phyloP scores from a whole-genome alignment of 1,284 basidiomycete genomes.

The Moesziomyces sp. region DNA sequence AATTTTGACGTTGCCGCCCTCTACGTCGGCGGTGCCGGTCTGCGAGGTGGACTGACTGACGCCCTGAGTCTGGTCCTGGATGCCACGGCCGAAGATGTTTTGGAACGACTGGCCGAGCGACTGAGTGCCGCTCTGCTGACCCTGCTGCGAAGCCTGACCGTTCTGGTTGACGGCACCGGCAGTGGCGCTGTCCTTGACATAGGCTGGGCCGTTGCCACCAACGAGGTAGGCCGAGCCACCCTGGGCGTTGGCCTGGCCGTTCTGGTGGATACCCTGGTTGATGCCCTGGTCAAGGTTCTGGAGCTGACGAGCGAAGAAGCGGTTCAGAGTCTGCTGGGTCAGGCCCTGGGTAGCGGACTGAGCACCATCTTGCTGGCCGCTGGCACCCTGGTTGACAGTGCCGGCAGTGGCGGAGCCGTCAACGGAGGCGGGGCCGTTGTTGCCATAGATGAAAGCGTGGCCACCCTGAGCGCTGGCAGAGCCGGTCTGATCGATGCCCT shows the following conservation, averaged over 20 bases:
- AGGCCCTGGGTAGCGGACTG: slow-evolving; percentile 37
- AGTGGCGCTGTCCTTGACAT: slow-evolving; percentile 24
- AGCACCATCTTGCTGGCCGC: slow-evolving; percentile 20
- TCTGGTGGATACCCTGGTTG: slow-evolving; percentile 35
- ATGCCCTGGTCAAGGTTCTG: slow-evolving; percentile 33
- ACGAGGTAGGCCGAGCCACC: slow-evolving; percentile 32
- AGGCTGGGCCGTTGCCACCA: slow-evolving; percentile 21
- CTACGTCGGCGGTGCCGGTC: slow-evolving; percentile 24
- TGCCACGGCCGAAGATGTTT: slow-evolving; percentile 28
- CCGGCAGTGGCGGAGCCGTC: slow-evolving; percentile 27
- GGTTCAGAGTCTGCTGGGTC: slow-evolving; percentile 20
- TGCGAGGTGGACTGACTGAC: slow-evolving; percentile 26
- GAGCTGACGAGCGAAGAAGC: slow-evolving; percentile 24
- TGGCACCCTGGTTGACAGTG: slow-evolving; percentile 22
- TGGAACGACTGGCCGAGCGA: slow-evolving; percentile 15
- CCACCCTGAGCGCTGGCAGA: slow-evolving; percentile 27
- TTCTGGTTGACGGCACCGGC: slow-evolving; percentile 27
- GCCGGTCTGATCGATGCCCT: slow-evolving; percentile 32
- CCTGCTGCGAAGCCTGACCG: slow-evolving; percentile 29
- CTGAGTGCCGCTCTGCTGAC: slow-evolving; percentile 37
- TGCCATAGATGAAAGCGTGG: slow-evolving; percentile 22
- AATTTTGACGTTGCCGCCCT: slow-evolving; percentile 24
- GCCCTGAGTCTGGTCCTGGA: slow-evolving; percentile 32
- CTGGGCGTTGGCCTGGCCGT: slow-evolving; percentile 24
- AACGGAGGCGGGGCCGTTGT: slow-evolving; percentile 22